Conservation (phyloP, 2,329 filamentous ascomycete species). For the Neoscytalidium dimidiatum region DNA sequence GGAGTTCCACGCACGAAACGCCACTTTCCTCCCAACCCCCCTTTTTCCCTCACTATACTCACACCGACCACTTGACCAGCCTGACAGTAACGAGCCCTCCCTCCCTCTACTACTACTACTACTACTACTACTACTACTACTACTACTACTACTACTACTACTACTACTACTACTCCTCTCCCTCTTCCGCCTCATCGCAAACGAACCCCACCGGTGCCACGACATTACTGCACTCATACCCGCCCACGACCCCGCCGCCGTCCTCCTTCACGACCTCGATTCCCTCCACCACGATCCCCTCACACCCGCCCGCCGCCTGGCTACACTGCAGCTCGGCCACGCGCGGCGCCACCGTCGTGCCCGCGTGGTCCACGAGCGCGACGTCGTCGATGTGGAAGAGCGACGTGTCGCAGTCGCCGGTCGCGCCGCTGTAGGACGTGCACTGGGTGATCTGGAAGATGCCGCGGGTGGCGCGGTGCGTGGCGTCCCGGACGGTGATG, state of each 20-base stretch:
- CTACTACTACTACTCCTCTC: background rate
- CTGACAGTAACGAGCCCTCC: no score
- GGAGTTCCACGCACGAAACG: no score
- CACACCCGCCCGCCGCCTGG: background rate
- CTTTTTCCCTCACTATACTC: no score
- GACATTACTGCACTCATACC: background rate
- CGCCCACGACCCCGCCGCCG: background rate
- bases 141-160: no score
- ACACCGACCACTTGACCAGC: no score
- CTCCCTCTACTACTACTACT: no score
- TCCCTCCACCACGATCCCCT: background rate
- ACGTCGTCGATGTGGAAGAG: constrained; percentile 43
- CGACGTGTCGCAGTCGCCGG: constrained; percentile 42
- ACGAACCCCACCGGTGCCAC: background rate
- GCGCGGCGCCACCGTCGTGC: constrained; percentile 26
- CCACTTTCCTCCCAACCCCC: no score
- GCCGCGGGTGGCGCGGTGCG: background rate
- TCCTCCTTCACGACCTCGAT: background rate
- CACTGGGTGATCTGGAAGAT: constrained; percentile 42
- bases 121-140: no score
- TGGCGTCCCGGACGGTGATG: background rate
- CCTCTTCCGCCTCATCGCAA: background rate
- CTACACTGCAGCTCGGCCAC: background rate
- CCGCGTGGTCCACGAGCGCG: constrained; percentile 30
- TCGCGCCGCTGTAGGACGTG: constrained; percentile 38